Evolutionary conservation across 768 basidiomycete genomes (phyloP).

Genomic region (Tricholoma bakamatsutake): DNA sequence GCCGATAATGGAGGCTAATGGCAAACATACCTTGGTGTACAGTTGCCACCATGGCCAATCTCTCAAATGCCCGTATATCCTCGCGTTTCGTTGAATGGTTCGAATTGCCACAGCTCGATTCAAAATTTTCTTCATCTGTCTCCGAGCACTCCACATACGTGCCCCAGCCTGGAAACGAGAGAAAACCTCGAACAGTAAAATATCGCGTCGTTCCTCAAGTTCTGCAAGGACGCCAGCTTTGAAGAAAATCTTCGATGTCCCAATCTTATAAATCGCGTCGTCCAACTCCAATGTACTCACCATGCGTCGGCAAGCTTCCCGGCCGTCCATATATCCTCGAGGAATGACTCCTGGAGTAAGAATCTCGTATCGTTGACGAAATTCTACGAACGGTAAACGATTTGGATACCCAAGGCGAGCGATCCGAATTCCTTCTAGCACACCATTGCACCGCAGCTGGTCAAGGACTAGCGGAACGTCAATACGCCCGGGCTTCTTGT

Average conservation of each 20-base stretch:
- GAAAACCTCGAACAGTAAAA: conserved; percentile 84
- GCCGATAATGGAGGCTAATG: not conserved
- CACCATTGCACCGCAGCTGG: conserved; percentile 97
- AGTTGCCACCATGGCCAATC: conserved; percentile 99
- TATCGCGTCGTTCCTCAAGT: conserved; percentile 88
- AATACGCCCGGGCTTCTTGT: conserved; percentile 87
- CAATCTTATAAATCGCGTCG: conserved; percentile 78
- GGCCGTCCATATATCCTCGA: conserved; percentile 95
- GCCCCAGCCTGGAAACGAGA: conserved; percentile 82
- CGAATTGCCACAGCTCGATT: conserved; percentile 88
- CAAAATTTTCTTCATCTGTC: conserved; percentile 92
- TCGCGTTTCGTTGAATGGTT: conserved; percentile 91
- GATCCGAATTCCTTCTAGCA: conserved; percentile 96
- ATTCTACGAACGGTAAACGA: conserved; percentile 93
- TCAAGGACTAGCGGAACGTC: conserved; percentile 95
- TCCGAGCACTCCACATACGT: conserved; percentile 77
- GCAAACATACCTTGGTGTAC: conserved; percentile 73
- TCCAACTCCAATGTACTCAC: conserved; percentile 87
- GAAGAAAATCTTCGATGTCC: conserved; percentile 98
- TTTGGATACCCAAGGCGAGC: conserved; percentile 97
- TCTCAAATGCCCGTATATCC: conserved; percentile 81
- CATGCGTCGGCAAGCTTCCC: conserved; percentile 90
- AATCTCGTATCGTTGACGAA: conserved; percentile 94
- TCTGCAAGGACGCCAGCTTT: conserved; percentile 97
- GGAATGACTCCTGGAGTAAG: conserved; percentile 92